Base-by-base conservation (phyloP, 148 eudicot species). In the Amaranthus palmeri region DNA sequence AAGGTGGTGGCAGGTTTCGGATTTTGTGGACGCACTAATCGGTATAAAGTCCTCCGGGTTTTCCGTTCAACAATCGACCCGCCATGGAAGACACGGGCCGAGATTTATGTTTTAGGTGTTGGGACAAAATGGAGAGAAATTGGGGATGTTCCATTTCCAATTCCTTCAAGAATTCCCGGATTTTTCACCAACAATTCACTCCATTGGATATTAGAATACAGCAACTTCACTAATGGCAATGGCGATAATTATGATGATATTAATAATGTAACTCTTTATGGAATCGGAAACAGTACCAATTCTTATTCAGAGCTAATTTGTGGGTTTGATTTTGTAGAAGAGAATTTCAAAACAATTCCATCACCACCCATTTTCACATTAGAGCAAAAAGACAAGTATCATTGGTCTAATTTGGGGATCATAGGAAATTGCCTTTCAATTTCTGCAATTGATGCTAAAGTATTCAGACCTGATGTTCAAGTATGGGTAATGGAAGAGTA, bases 401-500 rank as follows among this genome's bases (percentile, higher is more conserved):
- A 78, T 62, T 57, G 76, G 77, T 81, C 84, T 2, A 79, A 81
- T 69, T 56, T 84, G 66, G 85, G 81, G 55, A 59, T 81, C 8
- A 70, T 84, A 65, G 61, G 57, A 1, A 76, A 76, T 8, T 57
- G 72, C 41, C 73, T 84, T 18, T 81, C 87, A 0, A 72, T 82
- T 5, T 76, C 75, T 61, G 77, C 80, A 0, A 76, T 79, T 10
- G 82, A 82, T 42, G 82, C 85, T 0, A 82, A 70, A 65, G 56
- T 59, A 0, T 84, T 79, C 15, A 64, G 84, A 7, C 67, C 78
- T 0, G 57, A 79, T 69, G 65, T 71, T 6, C 79, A 65, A 64
- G 77, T 84, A 4, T 84, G 85, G 85, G 79, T 82, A 41, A 74
- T 84, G 87, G 84, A 81, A 1, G 83, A 81, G 3, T 82, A 84